These are phyloP conservation scores for Fusarium torreyae DNA, from an alignment of 2,329 filamentous ascomycete species.

Conservation along the genomic window DNA sequence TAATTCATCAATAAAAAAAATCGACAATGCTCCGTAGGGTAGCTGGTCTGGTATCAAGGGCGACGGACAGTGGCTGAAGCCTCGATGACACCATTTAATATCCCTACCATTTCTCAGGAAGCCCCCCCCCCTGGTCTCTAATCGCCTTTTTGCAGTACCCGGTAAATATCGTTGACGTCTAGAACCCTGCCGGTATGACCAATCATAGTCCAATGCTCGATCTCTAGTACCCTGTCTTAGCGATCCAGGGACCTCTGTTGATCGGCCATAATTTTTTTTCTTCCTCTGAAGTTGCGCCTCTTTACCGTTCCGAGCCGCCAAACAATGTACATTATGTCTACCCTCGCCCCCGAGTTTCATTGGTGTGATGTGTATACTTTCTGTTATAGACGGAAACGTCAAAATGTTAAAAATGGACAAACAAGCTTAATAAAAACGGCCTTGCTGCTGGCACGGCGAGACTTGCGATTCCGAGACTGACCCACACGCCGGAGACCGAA, in stretches of 20 bases:
- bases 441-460: conserved; percentile 13
- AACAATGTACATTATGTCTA: conserved; percentile 8
- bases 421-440: neutral
- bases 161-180: conserved; percentile 43
- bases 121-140: neutral
- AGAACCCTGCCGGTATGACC: conserved; percentile 24
- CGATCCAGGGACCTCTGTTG: conserved; percentile 34
- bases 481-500: conserved; percentile 37
- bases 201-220: conserved; percentile 19
- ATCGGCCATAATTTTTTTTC: conserved; percentile 20
- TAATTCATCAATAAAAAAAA: neutral
- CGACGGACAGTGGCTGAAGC: conserved; percentile 15
- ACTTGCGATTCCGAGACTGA: conserved; percentile 33
- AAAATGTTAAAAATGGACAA: neutral
- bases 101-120: conserved; percentile 31
- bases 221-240: conserved; percentile 5
- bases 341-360: neutral
- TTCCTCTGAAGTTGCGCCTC: conserved; percentile 9
- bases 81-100: conserved; percentile 46
- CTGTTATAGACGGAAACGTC: neutral
- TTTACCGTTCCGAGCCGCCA: conserved; percentile 1
- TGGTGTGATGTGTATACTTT: neutral
- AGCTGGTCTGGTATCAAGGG: neutral
- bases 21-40: conserved; percentile 7
- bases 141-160: conserved; percentile 12